Evolutionary conservation across 140 eudicot genomes (phyloP).

Genomic region (Stevia rebaudiana): DNA sequence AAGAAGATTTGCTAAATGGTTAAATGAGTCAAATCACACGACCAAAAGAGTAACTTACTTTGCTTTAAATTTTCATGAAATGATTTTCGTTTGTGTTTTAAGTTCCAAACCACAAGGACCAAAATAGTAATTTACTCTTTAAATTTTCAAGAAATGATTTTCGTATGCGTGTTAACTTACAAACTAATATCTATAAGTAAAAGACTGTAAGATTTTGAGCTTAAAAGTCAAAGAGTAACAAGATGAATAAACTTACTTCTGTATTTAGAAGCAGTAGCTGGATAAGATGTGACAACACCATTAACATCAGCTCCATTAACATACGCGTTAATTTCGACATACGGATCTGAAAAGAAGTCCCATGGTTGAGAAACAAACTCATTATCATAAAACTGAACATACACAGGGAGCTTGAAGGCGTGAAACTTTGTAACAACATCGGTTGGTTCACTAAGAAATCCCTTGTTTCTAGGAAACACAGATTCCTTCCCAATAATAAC

Average conservation of each 20-base stretch:
- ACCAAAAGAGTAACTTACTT: no score
- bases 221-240: background rate
- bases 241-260: constrained; percentile 49
- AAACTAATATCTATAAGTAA: no score
- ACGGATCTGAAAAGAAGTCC: constrained; percentile 77
- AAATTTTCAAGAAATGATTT: no score
- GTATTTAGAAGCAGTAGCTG: constrained; percentile 60
- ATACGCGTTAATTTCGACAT: constrained; percentile 48
- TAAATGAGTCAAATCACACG: no score
- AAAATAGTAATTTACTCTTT: background rate
- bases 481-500: constrained; percentile 60
- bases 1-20: no score
- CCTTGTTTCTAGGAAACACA: constrained; percentile 31
- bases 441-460: constrained; percentile 43
- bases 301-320: constrained; percentile 29
- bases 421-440: constrained; percentile 53
- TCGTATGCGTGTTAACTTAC: no score
- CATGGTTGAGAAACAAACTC: constrained; percentile 65
- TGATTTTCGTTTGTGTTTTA: background rate
- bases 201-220: background rate
- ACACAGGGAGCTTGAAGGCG: constrained; percentile 47
- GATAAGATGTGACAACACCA: constrained; percentile 79
- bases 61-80: background rate
- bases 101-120: background rate
- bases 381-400: constrained; percentile 51